A percentile compares a stretch with the other conserved stretches of the same genome.
These are phyloP conservation scores for Termitomyces sp. DNA, from an alignment of 1,284 basidiomycete genomes.

Conservation along the genomic window DNA sequence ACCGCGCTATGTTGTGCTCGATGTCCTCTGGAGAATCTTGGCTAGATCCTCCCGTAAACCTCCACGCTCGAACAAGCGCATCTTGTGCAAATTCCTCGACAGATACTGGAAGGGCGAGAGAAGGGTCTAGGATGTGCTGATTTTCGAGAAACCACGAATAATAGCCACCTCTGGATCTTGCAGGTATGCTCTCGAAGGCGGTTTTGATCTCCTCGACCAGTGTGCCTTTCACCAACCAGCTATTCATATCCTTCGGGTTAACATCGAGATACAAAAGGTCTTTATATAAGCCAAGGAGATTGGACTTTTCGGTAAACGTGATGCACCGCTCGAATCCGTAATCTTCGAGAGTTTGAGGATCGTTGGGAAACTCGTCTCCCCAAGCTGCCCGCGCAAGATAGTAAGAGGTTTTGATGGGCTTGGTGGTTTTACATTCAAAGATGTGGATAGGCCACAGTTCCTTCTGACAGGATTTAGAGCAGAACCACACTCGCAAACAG, in stretches of 20 bases:
- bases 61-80: conserved; percentile 6
- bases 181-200: conserved; percentile 23
- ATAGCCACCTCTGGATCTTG: conserved; percentile 21
- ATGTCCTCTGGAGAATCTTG: conserved; percentile 5
- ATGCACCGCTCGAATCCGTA: conserved; percentile 31
- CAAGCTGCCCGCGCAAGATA: conserved; percentile 25
- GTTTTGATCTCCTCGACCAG: conserved; percentile 31
- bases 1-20: neutral
- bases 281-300: conserved; percentile 30
- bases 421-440: conserved; percentile 29
- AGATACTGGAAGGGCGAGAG: conserved; percentile 6
- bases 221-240: conserved; percentile 28
- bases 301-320: conserved; percentile 12
- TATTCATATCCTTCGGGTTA: conserved; percentile 25
- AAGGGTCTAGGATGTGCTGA: conserved; percentile 26
- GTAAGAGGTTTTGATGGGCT: conserved; percentile 30
- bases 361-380: conserved; percentile 24
- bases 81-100: neutral
- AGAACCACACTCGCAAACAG: conserved; percentile 28
- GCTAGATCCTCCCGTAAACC: conserved; percentile 9
- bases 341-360: conserved; percentile 30
- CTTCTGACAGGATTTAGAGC: conserved; percentile 28
- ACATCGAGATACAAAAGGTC: conserved; percentile 24
- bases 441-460: conserved; percentile 29
- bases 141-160: conserved; percentile 34